Base-by-base conservation (phyloP, 2,329 filamentous ascomycete species). In the Colletotrichum neosansevieriae region DNA sequence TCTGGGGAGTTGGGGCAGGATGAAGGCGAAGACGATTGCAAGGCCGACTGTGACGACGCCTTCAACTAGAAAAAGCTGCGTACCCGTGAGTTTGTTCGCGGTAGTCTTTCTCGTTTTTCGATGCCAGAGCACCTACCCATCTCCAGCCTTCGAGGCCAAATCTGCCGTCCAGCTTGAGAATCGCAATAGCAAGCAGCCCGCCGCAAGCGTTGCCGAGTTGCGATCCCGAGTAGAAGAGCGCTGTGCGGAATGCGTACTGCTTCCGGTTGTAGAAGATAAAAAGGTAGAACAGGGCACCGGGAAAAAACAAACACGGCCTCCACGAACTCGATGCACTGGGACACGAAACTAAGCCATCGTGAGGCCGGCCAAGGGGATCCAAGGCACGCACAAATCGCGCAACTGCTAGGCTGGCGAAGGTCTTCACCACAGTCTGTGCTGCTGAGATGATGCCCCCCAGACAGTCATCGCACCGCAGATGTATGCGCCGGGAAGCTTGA, bases 391-490 rank as follows among this genome's bases (percentile, higher is more conserved):
- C 2, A 21, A 21, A 21, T 21, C 21, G 21, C 2, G 21, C 21
- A 21, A 21, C 21, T 21, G 21, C 21, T 21, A 21, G 21, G 2
- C 21, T 21, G 21, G 21, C 21, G 21, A 3, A 21, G 21, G 21
- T 21, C 21, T 21, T 21, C 21, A 21, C 21, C 21, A 21, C 21
- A 21, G 21, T 21, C 21, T 47, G 53, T 15, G 53, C 53, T 40
- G 53, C 53, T 7, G 73, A 73, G 19, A 75, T 70, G 2, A 69
- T 44, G 1, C 73, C 73, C 73, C 73, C 73, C 73, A 75, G 50
- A 73, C 50, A n/a, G 66, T 54, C 45, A 73, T 67, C 7, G 70
- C 66, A n/a, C 57, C 45, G n/a, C 71, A 71, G 19, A 74, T 69
- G 29, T 74, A 74, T 11, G 58, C 38, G 32, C 58, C 45, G 0